Evolutionary conservation across 1,139 yeast species (phyloP).

Genomic region (Meyerozyma sp.): DNA sequence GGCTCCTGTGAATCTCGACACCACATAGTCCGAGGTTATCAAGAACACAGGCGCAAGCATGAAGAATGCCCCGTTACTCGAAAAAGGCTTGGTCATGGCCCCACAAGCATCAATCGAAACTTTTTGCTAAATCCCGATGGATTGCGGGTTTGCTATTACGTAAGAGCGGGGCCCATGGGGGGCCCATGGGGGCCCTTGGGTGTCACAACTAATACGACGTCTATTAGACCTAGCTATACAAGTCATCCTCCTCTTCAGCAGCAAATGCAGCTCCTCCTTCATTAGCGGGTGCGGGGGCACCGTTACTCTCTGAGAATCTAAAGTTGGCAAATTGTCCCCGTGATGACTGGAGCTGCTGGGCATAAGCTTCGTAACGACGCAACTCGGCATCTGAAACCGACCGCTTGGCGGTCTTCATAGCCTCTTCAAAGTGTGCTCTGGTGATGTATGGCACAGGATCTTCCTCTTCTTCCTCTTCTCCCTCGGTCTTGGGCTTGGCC

Average conservation of each 20-base stretch:
- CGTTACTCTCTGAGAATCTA: slow-evolving; percentile 56
- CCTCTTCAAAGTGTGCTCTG: slow-evolving; percentile 92
- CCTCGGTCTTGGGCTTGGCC: slow-evolving; percentile 26
- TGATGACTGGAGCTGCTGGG: slow-evolving; percentile 92
- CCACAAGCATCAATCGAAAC: neutral
- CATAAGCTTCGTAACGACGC: slow-evolving; percentile 98
- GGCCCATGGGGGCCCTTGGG: too few relatives aligned
- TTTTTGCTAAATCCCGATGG: neutral
- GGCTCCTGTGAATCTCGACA: slow-evolving; percentile 14
- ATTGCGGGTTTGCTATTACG: neutral
- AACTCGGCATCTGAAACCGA: slow-evolving; percentile 96
- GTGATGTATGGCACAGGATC: slow-evolving; percentile 97
- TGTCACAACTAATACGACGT: neutral
- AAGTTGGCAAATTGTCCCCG: slow-evolving; percentile 87
- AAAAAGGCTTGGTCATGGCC: slow-evolving; percentile 10
- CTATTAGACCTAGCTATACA: slow-evolving; percentile 55
- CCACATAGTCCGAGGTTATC: slow-evolving; percentile 20
- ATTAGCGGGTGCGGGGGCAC: slow-evolving; percentile 23
- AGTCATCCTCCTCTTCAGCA: slow-evolving; percentile 91
- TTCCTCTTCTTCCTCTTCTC: slow-evolving; percentile 58
- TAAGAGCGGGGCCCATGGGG: neutral
- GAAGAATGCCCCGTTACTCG: slow-evolving; percentile 16
- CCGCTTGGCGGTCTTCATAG: slow-evolving; percentile 98
- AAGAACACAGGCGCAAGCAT: slow-evolving; percentile 22
- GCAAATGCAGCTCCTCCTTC: slow-evolving; percentile 48